Conservation (phyloP, 2,329 filamentous ascomycete genomes). For the Ascochyta fabae region DNA sequence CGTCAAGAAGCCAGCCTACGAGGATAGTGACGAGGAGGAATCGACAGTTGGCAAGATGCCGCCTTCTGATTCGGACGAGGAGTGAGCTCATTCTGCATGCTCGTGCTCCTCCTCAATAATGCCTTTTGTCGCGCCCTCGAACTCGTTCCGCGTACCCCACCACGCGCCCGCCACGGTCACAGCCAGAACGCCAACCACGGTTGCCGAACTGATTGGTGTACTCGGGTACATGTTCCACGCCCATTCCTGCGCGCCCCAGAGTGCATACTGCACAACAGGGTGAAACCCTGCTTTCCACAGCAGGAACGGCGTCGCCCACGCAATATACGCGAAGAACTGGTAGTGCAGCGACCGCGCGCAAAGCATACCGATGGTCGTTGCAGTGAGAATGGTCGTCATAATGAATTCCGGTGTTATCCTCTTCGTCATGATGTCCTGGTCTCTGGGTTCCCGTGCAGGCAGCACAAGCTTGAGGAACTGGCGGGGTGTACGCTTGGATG, state of each 20-base stretch:
- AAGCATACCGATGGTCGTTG: slow-evolving; percentile 79
- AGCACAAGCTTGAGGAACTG: slow-evolving; percentile 61
- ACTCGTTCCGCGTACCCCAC: slow-evolving; percentile 59
- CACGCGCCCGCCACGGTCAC: slow-evolving; percentile 70
- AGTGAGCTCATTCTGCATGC: slow-evolving; percentile 48
- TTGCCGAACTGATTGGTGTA: slow-evolving; percentile 66
- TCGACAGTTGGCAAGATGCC: slow-evolving; percentile 86
- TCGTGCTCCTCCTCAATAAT: slow-evolving; percentile 37
- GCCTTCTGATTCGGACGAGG: slow-evolving; percentile 77
- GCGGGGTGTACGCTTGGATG: slow-evolving; percentile 65
- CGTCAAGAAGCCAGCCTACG: slow-evolving; percentile 65
- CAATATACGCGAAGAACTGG: slow-evolving; percentile 92
- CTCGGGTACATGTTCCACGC: slow-evolving; percentile 96
- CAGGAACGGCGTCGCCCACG: slow-evolving; percentile 86
- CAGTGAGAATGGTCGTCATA: slow-evolving; percentile 76
- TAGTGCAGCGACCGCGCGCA: slow-evolving; percentile 91
- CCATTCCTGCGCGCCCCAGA: slow-evolving; percentile 86
- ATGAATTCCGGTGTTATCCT: slow-evolving; percentile 74
- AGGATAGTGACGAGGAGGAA: slow-evolving; percentile 76
- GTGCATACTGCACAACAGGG: slow-evolving; percentile 68
- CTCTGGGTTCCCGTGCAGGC: slow-evolving; percentile 45
- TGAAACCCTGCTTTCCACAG: slow-evolving; percentile 79
- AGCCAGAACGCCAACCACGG: slow-evolving; percentile 74
- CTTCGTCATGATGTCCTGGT: slow-evolving; percentile 64
- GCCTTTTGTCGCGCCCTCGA: slow-evolving; percentile 46